Conservation (phyloP, 2,329 filamentous ascomycete genomes). For the Paraphoma sp. region DNA sequence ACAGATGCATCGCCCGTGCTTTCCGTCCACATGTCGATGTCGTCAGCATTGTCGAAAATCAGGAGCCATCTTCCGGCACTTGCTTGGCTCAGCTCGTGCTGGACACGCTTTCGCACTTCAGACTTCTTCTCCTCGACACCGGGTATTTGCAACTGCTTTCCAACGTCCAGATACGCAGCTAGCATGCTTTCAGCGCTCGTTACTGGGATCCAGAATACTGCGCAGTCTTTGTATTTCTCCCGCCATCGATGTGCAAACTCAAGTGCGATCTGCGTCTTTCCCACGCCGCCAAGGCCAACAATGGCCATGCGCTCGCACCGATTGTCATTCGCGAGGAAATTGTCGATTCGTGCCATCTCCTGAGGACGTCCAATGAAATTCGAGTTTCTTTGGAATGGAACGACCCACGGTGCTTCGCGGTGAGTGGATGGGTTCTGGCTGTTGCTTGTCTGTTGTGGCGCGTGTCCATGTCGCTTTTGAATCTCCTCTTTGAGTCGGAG, state of each 20-base stretch:
- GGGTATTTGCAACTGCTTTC: background rate
- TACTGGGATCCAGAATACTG: constrained; percentile 23
- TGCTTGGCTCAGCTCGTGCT: background rate
- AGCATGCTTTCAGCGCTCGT: constrained; percentile 16
- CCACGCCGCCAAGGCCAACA: constrained; percentile 9
- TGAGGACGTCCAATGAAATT: background rate
- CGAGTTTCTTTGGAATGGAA: constrained; percentile 1
- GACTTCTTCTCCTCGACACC: background rate
- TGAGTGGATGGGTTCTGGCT: background rate
- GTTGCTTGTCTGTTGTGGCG: background rate
- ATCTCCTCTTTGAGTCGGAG: constrained; percentile 6
- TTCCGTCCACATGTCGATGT: constrained; percentile 28
- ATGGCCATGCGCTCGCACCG: constrained; percentile 19
- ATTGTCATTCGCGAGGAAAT: constrained; percentile 19
- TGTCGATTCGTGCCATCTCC: background rate
- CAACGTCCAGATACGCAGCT: constrained; percentile 2
- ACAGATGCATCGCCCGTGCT: background rate
- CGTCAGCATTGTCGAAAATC: constrained; percentile 55
- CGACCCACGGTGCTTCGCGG: background rate
- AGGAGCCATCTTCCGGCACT: constrained; percentile 45
- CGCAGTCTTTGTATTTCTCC: constrained; percentile 9
- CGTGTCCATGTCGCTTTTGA: background rate
- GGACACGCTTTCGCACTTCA: background rate
- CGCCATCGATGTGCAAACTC: constrained; percentile 29
- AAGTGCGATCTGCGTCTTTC: constrained; percentile 34